Evolutionary conservation across 2,329 filamentous ascomycete genomes (phyloP).

Genomic region (Mollisiaceae sp.): DNA sequence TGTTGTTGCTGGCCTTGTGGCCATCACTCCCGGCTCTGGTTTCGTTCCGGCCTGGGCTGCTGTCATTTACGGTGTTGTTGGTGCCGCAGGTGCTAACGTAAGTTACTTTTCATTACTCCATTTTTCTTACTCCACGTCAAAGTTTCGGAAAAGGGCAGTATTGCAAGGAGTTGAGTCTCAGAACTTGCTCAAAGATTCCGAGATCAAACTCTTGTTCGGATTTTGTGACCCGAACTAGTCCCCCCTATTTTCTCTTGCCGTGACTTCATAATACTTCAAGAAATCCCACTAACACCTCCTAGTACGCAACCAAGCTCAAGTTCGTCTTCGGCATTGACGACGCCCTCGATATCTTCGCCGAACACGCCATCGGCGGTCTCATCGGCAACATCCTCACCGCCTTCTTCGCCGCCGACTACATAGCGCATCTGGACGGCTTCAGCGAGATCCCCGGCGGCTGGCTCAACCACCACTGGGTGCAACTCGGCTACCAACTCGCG

Average conservation of each 20-base stretch:
- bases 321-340: conserved; percentile 83
- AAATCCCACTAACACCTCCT: conserved; percentile 11
- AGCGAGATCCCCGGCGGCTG: conserved; percentile 75
- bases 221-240: background rate
- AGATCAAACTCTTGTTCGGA: background rate
- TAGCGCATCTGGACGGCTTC: conserved; percentile 78
- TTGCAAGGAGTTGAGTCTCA: background rate
- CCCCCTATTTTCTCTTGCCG: background rate
- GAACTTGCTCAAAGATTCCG: background rate
- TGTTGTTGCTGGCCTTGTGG: conserved; percentile 84
- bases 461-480: conserved; percentile 83
- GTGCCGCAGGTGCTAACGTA: conserved; percentile 75
- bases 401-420: conserved; percentile 84
- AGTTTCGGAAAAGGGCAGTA: background rate
- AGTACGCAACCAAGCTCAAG: conserved; percentile 87
- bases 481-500: conserved; percentile 82
- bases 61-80: conserved; percentile 77
- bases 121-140: background rate
- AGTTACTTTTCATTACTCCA: conserved; percentile 1
- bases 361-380: conserved; percentile 78
- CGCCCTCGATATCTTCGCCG: conserved; percentile 86
- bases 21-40: conserved; percentile 85
- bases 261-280: background rate
- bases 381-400: conserved; percentile 81
- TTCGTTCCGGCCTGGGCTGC: conserved; percentile 86